These are phyloP conservation scores for Xylaria acuta DNA, from an alignment of 495 filamentous ascomycete genomes.

Conservation along the genomic window DNA sequence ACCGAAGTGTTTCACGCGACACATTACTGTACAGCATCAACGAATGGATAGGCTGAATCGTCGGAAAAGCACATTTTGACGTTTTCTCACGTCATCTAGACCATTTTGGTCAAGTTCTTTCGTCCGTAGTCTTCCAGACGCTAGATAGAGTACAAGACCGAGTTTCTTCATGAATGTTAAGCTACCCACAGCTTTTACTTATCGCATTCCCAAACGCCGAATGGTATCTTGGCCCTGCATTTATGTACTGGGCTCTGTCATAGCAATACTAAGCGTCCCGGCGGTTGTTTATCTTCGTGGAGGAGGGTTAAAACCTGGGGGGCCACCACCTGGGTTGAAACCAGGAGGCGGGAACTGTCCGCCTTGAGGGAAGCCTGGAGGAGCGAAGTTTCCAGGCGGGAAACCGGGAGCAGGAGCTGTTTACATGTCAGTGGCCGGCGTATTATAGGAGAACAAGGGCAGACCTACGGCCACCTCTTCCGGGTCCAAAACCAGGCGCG, in stretches of 20 bases:
- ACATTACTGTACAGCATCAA: conserved; percentile 2
- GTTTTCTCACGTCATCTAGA: background rate
- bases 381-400: conserved; percentile 58
- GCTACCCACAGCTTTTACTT: conserved; percentile 18
- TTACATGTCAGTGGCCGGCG: conserved; percentile 25
- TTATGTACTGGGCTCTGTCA: conserved; percentile 28
- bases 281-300: conserved; percentile 63
- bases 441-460: conserved; percentile 12
- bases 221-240: conserved; percentile 37
- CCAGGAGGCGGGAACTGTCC: conserved; percentile 75
- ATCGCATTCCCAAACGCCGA: conserved; percentile 43
- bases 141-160: conserved; percentile 20
- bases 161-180: conserved; percentile 20
- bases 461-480: conserved; percentile 75
- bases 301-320: conserved; percentile 72
- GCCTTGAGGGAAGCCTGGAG: conserved; percentile 56
- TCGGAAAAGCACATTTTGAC: background rate
- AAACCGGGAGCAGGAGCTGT: conserved; percentile 71
- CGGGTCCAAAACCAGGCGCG: conserved; percentile 71
- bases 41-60: background rate
- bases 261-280: conserved; percentile 29
- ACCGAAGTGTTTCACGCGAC: conserved; percentile 12
- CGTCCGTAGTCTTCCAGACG: conserved; percentile 9
- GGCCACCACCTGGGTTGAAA: conserved; percentile 62
- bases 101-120: background rate